These are phyloP conservation scores for Fusarium multiceps DNA, from an alignment of 2,329 filamentous ascomycete species.

Conservation along the genomic window DNA sequence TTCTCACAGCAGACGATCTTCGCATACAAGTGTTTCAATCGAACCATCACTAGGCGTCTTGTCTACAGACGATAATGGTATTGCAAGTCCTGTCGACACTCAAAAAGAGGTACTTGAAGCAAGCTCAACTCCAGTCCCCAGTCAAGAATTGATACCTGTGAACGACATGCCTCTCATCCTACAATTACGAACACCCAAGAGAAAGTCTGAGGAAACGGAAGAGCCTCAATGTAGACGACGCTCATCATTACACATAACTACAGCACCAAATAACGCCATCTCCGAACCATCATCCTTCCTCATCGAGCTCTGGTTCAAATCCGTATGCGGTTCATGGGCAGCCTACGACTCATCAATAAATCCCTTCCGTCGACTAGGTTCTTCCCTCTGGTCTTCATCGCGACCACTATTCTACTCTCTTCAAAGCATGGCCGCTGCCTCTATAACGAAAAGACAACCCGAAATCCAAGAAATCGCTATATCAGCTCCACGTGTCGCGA, in stretches of 20 bases:
- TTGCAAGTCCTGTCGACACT: too few relatives aligned
- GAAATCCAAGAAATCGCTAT: constrained; percentile 31
- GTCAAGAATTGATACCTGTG: not conserved
- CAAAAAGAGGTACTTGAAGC: accelerated
- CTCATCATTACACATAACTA: not conserved
- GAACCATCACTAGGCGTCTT: accelerated
- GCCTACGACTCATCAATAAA: constrained; percentile 38
- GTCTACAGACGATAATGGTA: not conserved
- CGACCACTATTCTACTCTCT: constrained; percentile 34
- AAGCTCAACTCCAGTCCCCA: not conserved
- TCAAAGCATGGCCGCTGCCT: constrained; percentile 39
- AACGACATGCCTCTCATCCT: constrained; percentile 2
- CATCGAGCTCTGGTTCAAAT: constrained; percentile 39
- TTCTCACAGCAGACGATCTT: not conserved
- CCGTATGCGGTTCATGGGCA: constrained; percentile 38
- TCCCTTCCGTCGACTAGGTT: constrained; percentile 30
- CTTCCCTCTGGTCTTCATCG: constrained; percentile 29
- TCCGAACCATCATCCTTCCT: constrained; percentile 33
- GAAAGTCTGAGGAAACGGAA: not conserved
- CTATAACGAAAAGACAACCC: constrained; percentile 17
- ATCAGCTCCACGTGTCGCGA: constrained; percentile 28
- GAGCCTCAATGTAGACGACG: not conserved
- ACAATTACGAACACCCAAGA: not conserved
- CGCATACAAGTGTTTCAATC: not conserved
- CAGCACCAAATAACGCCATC: constrained; percentile 11